Base-by-base conservation (phyloP, 495 filamentous ascomycete species). In the Aspergillus sclerotioniger region DNA sequence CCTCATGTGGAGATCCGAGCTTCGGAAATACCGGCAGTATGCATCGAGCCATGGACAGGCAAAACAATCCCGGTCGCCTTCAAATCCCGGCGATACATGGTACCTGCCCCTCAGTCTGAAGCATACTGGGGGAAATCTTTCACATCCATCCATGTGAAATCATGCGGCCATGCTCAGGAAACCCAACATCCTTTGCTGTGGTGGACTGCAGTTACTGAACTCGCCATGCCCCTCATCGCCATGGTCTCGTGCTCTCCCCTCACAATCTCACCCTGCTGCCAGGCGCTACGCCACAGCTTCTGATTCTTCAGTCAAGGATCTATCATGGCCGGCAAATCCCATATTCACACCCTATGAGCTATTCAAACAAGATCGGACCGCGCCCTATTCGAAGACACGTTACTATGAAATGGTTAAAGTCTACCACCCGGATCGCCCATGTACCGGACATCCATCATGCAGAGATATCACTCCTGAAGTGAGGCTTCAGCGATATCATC, bases 331-430 rank as follows among this genome's bases (percentile, higher is more conserved):
- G 1, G 65, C 63, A 5, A 55, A 55, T 20, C 31, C 66, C 10
- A 64, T 66, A 8, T 76, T 77, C n/a, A 94, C 93, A 0, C 94
- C 94, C 0, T 98, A 98, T 70, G 90, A 98, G 61, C 89, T 98
- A 62, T 84, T 98, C 61, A 76, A 84, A 46, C 78, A 86, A 56
- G 74, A 80, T 29, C 81, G 74, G 58, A 76, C 68, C 25, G 82
- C 83, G 16, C 82, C 85, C 15, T 98, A 98, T 68, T 86, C 82
- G 59, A 98, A 98, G 72, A 65, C 72, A 15, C 82, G 87, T 29
- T 98, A 90, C 80, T 91, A 92, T 69, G 84, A 95, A 61, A 81
- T 98, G 29, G 92, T 96, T 35, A 98, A 96, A 75, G 76, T 96
- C 49, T 98, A 98, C 72, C 94, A 98, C 64, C 94, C 94, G 0